Evolutionary conservation across 2,329 filamentous ascomycete genomes (phyloP), one percentile per base, ranked within the genome.

Genomic region (Scedosporium aurantiacum): DNA sequence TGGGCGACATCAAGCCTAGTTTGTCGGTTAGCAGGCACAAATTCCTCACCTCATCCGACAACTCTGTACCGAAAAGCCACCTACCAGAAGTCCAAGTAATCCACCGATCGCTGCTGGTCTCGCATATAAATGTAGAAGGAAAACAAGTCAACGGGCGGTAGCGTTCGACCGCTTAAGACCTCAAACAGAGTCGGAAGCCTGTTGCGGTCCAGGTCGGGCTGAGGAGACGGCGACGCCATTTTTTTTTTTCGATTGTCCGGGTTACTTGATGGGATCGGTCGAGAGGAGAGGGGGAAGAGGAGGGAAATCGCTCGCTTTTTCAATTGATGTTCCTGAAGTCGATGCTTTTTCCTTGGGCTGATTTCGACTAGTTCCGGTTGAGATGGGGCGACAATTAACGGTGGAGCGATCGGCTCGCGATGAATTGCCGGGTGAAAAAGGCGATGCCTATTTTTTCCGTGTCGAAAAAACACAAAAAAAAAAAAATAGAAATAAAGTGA

Each of bases 71-170:
- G 18, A 27, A 27, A 41, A 7, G 37, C 5, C 4, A 72, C 84
- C 63, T 79, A 97, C 94, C 95, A 99, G 75, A 99, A 99, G 72
- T 99, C 94, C 50, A 99, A 79, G 70, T 99, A 99, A 71, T 99
- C 94, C 12, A 99, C 94, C 6, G 93, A 97, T 72, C 92, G 86
- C 75, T 99, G 94, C 75, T 97, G 92, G 74, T 99, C 95, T 69
- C 94, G 86, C 94, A 99, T 99, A 76, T 96, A 99, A 69, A 99
- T 99, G 76, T 99, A 99, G 78, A 99, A 99, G 1, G 92, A 97
- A 75, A 96, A 99, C 10, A 99, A 81, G 71, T 99, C 95, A 62
- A 99, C 93, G 0, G 94, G 94, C 57, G 95, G 90, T 21, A 95
- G 82, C n/a, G 94, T 99, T 65, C 91, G 87, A 67, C 95, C 86